A percentile compares a stretch with the other conserved stretches of the same genome.
phyloP scores from a whole-genome alignment of 2,329 filamentous ascomycete species.

The Aspergillus latus region DNA sequence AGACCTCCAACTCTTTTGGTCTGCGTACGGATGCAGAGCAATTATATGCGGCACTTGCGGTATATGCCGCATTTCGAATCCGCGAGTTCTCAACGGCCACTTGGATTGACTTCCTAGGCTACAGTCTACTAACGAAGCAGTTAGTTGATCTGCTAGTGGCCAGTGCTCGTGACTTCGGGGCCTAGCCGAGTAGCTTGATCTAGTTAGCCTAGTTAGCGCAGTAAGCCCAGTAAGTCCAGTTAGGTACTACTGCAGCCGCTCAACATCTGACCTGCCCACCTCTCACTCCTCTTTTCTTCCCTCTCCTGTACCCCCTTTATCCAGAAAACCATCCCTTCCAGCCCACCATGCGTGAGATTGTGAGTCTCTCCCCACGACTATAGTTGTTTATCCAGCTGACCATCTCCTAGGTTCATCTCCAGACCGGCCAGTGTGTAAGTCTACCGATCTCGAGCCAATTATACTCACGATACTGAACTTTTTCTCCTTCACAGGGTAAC shows the following conservation, averaged over 20 bases:
- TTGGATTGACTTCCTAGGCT: not conserved
- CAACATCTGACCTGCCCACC: too few species aligned
- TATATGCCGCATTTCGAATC: not conserved
- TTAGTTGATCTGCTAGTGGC: too few species aligned
- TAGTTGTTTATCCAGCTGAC: not conserved
- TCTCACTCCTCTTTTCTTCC: not conserved
- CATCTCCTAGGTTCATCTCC: not conserved
- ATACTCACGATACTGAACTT: not conserved
- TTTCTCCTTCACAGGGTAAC: not conserved
- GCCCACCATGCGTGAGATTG: not conserved
- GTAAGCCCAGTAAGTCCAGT: too few species aligned
- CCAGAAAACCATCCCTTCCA: not conserved
- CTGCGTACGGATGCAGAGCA: not conserved
- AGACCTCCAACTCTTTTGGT: not conserved
- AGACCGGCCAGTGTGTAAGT: not conserved
- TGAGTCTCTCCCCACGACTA: not conserved
- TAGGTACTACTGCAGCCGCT: not conserved
- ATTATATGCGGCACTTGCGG: too few species aligned
- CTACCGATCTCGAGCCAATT: not conserved
- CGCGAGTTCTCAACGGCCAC: not conserved
- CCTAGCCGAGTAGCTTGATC: not conserved
- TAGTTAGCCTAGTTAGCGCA: not conserved
- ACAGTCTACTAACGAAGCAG: too few species aligned
- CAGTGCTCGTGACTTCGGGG: too few species aligned
- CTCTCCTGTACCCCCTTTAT: not conserved